A percentile compares a stretch with the other conserved stretches of the same genome.
Evolutionary conservation across 208 protist genomes (phyloP).

Genomic region (Spironucleus salmonicida): DNA sequence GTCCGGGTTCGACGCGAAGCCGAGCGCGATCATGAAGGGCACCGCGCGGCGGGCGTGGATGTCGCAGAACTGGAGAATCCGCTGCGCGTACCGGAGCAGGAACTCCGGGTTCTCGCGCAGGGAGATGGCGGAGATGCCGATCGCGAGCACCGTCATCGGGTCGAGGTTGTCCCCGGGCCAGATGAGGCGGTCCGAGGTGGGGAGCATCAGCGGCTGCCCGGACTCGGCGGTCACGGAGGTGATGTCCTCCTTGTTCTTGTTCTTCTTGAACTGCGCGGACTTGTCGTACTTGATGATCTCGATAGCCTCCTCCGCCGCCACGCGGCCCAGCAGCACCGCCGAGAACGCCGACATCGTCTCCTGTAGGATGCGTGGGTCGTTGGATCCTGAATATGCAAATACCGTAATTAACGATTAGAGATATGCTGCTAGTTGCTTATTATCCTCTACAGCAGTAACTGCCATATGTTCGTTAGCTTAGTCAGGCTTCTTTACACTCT

Average conservation of each 20-base stretch:
- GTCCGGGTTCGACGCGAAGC: background rate
- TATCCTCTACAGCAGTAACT: conserved; percentile 3
- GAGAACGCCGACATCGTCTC: conserved; percentile 1
- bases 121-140: background rate
- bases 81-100: background rate
- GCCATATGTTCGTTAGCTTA: background rate
- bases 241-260: background rate
- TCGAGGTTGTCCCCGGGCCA: conserved; percentile 23
- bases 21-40: background rate
- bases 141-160: background rate
- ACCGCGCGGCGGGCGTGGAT: background rate
- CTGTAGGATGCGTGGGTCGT: background rate
- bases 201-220: background rate
- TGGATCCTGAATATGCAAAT: background rate
- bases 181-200: background rate
- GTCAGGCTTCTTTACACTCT: background rate
- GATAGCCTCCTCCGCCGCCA: conserved; percentile 17
- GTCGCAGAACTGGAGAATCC: background rate
- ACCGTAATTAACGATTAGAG: conserved; percentile 2
- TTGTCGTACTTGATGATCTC: conserved; percentile 7
- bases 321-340: background rate
- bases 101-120: background rate
- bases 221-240: background rate
- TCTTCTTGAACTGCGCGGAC: background rate
- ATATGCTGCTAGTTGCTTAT: conserved; percentile 12